Percentiles rank a stretch among this genome's conserved stretches.
Conservation (phyloP, 164 flowering plant genomes). For the Vitis vinifera region ASM3070453v1 NC_081823.1:2286501-2287000, state of each 20-base stretch:
- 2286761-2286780: slow-evolving; percentile 38
- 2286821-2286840: slow-evolving; percentile 69
- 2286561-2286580: neutral
- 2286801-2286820: slow-evolving; percentile 63
- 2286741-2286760: slow-evolving; percentile 73
- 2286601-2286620: neutral
- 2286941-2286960: too few species aligned
- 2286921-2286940: too few species aligned
- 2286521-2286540: neutral
- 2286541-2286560: neutral
- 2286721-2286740: slow-evolving; percentile 96
- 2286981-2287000: too few species aligned
- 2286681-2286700: slow-evolving; percentile 74
- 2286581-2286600: neutral
- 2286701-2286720: slow-evolving; percentile 97
- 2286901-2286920: neutral
- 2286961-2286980: too few species aligned
- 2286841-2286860: slow-evolving; percentile 70
- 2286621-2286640: slow-evolving; percentile 9
- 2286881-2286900: neutral
- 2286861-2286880: slow-evolving; percentile 6
- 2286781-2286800: slow-evolving; percentile 28
- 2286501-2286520: neutral
- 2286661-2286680: slow-evolving; percentile 65
- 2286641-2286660: slow-evolving; percentile 78